phyloP scores from a whole-genome alignment of 768 basidiomycete genomes.

The Russula olivacea region DNA sequence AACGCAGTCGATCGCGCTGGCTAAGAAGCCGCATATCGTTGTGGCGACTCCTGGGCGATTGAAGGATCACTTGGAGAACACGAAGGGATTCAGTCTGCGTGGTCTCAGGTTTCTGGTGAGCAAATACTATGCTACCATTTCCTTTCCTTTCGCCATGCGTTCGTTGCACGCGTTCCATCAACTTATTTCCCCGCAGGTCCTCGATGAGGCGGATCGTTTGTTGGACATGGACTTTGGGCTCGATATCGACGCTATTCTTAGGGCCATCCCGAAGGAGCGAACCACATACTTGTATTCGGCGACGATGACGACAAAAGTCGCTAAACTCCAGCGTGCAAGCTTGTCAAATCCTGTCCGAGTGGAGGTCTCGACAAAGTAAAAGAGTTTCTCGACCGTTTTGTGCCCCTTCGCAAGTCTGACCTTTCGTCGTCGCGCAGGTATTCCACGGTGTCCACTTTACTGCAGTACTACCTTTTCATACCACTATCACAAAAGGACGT shows the following conservation, averaged over 20 bases:
- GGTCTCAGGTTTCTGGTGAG: constrained; percentile 82
- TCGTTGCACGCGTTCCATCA: neutral
- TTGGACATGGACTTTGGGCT: constrained; percentile 96
- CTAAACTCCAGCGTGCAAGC: constrained; percentile 91
- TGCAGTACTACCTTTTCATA: constrained; percentile 94
- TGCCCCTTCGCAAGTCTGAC: neutral
- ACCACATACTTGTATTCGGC: constrained; percentile 97
- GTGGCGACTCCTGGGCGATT: constrained; percentile 94
- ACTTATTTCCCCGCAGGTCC: constrained; percentile 49
- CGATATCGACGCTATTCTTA: constrained; percentile 93
- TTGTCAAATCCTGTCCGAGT: constrained; percentile 89
- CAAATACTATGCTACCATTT: neutral
- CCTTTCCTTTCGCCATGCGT: neutral
- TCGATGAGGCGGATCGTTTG: constrained; percentile 94
- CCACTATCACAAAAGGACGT: constrained; percentile 90
- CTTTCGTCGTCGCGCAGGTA: constrained; percentile 50
- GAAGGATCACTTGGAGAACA: constrained; percentile 91
- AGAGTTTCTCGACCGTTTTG: constrained; percentile 28
- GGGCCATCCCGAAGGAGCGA: constrained; percentile 89
- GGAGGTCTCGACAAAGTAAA: constrained; percentile 86
- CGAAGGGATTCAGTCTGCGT: constrained; percentile 91
- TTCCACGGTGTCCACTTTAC: constrained; percentile 89
- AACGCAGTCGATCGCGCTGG: constrained; percentile 83
- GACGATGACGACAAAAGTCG: constrained; percentile 98
- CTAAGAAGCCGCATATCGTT: constrained; percentile 90